A percentile compares a stretch with the other conserved stretches of the same genome.
Evolutionary conservation across 306 rosid genomes (phyloP).

Genomic region (Vicia faba): DNA sequence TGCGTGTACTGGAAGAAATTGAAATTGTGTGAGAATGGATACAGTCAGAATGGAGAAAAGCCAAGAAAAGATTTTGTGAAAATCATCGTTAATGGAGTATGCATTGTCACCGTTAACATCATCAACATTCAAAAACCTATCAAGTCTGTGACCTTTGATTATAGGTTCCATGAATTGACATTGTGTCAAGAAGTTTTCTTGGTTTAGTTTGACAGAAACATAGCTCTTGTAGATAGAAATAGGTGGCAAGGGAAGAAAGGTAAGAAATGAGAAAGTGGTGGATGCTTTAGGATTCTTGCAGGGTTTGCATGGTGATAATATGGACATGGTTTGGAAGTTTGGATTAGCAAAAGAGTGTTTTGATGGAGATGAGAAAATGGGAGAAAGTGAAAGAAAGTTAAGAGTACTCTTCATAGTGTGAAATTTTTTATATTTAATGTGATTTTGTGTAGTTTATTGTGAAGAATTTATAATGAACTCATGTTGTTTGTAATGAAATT

Average conservation of each 20-base stretch:
- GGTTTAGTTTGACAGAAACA: constrained; percentile 1
- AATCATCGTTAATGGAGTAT: not conserved
- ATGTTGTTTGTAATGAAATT: too few species aligned
- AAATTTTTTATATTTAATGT: too few species aligned
- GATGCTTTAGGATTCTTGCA: too few species aligned
- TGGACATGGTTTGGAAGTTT: too few species aligned
- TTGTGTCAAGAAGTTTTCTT: constrained; percentile 2
- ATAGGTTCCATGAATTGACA: not conserved
- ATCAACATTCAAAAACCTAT: not conserved
- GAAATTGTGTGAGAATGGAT: too few species aligned
- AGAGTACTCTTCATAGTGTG: not conserved
- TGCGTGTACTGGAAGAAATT: not conserved
- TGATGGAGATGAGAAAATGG: constrained; percentile 1
- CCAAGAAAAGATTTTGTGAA: not conserved
- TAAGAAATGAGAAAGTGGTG: too few species aligned
- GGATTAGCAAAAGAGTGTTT: not conserved
- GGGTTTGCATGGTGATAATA: too few species aligned
- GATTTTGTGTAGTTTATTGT: too few species aligned
- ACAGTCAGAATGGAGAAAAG: too few species aligned
- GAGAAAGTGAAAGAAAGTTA: not conserved
- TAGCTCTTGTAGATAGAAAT: too few species aligned
- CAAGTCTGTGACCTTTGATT: not conserved
- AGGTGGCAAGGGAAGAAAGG: too few species aligned
- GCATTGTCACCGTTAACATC: not conserved
- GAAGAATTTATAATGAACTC: too few species aligned